phyloP scores from a whole-genome alignment of 78 protist genomes.

The Dictyostelium discoideum region dicty_2.7 NC_007088.5:6732001-6732500 shows the following conservation, averaged over 20 bases:
- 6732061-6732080: slow-evolving; percentile 90
- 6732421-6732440: slow-evolving; percentile 85
- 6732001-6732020: slow-evolving; percentile 97
- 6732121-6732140: slow-evolving; percentile 98
- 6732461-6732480: slow-evolving; percentile 98
- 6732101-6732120: slow-evolving; percentile 92
- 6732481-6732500: slow-evolving; percentile 94
- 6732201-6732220: slow-evolving; percentile 91
- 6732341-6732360: slow-evolving; percentile 99
- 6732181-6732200: slow-evolving; percentile 87
- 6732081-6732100: slow-evolving; percentile 88
- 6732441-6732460: slow-evolving; percentile 90
- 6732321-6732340: slow-evolving; percentile 98
- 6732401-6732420: slow-evolving; percentile 79
- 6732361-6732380: slow-evolving; percentile 98
- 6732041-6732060: slow-evolving; percentile 96
- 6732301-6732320: slow-evolving; percentile 94
- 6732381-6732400: slow-evolving; percentile 91
- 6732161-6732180: slow-evolving; percentile 95
- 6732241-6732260: slow-evolving; percentile 96
- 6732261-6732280: slow-evolving; percentile 97
- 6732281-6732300: slow-evolving; percentile 95
- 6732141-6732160: slow-evolving; percentile 97
- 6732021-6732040: slow-evolving; percentile 95
- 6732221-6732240: slow-evolving; percentile 92